Percentiles rank a stretch among this genome's conserved stretches.
Evolutionary conservation across 2,329 filamentous ascomycete species (phyloP).

Genomic region (Dothideomycetes sp.): DNA sequence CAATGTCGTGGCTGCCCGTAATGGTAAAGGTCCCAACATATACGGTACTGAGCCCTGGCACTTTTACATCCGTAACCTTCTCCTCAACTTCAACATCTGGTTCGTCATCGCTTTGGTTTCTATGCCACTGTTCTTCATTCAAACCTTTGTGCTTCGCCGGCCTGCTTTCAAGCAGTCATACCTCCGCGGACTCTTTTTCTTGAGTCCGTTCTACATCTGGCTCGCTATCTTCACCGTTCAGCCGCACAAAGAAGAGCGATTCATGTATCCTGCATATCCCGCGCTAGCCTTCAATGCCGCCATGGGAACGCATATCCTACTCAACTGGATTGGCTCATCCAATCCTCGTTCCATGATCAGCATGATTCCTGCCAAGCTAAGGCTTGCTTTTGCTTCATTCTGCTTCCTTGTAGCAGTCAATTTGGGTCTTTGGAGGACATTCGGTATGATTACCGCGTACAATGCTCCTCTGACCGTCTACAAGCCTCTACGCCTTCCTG

Average conservation of each 20-base stretch:
- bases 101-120: constrained; percentile 69
- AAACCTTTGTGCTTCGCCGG: constrained; percentile 56
- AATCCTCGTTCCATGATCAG: constrained; percentile 58
- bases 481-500: constrained; percentile 50
- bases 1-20: constrained; percentile 69
- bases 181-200: constrained; percentile 66
- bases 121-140: constrained; percentile 65
- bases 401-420: constrained; percentile 49
- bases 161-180: constrained; percentile 58
- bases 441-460: constrained; percentile 73
- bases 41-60: constrained; percentile 96
- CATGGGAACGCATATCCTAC: constrained; percentile 69
- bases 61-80: constrained; percentile 86
- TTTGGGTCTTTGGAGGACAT: constrained; percentile 60
- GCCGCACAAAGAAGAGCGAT: constrained; percentile 94
- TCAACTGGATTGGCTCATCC: constrained; percentile 63
- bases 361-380: constrained; percentile 66
- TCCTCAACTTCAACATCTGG: constrained; percentile 94
- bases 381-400: constrained; percentile 46
- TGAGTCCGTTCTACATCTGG: constrained; percentile 90
- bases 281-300: constrained; percentile 83
- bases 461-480: constrained; percentile 69
- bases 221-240: constrained; percentile 82
- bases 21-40: constrained; percentile 70
- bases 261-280: constrained; percentile 96